phyloP scores from a whole-genome alignment of 1,139 yeast genomes.

The Kazachstania sp. region DNA sequence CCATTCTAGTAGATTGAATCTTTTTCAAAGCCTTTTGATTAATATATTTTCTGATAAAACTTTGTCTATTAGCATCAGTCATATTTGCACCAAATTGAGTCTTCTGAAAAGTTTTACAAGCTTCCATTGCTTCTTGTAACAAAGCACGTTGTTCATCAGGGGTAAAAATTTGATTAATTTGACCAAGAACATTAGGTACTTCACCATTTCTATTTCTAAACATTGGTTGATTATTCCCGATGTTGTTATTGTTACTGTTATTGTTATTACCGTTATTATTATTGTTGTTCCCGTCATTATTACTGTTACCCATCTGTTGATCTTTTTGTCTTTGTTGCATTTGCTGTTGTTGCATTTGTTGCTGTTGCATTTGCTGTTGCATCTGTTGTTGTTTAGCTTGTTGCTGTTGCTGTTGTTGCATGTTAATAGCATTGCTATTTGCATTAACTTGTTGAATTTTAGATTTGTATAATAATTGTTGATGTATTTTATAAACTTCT shows the following conservation, averaged over 20 bases:
- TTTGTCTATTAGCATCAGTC: slow-evolving; percentile 25
- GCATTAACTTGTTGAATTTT: slow-evolving; percentile 22
- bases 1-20: slow-evolving; percentile 26
- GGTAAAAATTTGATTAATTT: slow-evolving; percentile 31
- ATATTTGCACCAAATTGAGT: slow-evolving; percentile 23
- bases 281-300: not conserved
- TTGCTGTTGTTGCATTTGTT: slow-evolving; percentile 12
- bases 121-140: slow-evolving; percentile 28
- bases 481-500: slow-evolving; percentile 34
- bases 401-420: slow-evolving; percentile 15
- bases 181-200: slow-evolving; percentile 31
- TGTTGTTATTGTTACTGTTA: slow-evolving; percentile 9
- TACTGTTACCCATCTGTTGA: not conserved
- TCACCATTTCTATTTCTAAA: slow-evolving; percentile 10
- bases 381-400: slow-evolving; percentile 16
- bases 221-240: slow-evolving; percentile 13
- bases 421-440: not conserved
- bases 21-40: slow-evolving; percentile 37
- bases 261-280: not conserved
- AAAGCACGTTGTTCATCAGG: slow-evolving; percentile 31
- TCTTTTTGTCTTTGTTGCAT: slow-evolving; percentile 12
- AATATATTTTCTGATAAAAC: slow-evolving; percentile 30
- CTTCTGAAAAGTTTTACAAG: slow-evolving; percentile 26
- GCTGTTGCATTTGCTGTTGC: slow-evolving; percentile 16
- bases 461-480: slow-evolving; percentile 29